Evolutionary conservation across 257 asterid species (phyloP).

Genomic region (Solanum acaule): DNA sequence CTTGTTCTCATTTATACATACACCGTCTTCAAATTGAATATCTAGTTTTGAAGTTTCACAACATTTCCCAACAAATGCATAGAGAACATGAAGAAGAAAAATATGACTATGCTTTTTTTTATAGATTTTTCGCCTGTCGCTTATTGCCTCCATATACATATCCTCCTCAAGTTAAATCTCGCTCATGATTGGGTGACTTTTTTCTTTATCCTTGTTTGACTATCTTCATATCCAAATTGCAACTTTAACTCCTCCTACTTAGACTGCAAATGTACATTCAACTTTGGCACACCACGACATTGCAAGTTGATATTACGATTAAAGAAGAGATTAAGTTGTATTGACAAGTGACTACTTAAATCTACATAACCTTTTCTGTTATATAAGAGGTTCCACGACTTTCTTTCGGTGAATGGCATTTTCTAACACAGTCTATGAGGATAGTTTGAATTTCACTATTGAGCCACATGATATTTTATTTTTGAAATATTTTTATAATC

Average conservation of each 20-base stretch:
- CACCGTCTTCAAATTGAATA: background rate
- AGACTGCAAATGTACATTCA: background rate
- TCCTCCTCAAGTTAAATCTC: background rate
- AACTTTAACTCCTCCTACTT: background rate
- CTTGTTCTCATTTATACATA: background rate
- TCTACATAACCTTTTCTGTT: background rate
- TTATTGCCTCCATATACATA: background rate
- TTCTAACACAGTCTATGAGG: background rate
- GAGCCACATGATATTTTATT: background rate
- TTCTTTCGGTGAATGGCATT: background rate
- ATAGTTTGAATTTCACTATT: background rate
- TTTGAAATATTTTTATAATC: background rate
- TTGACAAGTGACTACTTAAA: background rate
- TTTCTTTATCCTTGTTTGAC: background rate
- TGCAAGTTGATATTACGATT: background rate
- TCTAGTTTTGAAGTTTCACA: background rate
- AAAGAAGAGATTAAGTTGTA: background rate
- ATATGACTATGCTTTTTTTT: background rate
- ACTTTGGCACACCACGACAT: background rate
- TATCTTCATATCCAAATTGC: background rate
- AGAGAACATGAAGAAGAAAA: background rate
- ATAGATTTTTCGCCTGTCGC: background rate
- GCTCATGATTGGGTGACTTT: background rate
- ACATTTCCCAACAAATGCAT: background rate
- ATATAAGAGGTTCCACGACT: background rate